Evolutionary conservation across 805 yeast genomes (phyloP).

Genomic region (Suhomyces faveliae): DNA sequence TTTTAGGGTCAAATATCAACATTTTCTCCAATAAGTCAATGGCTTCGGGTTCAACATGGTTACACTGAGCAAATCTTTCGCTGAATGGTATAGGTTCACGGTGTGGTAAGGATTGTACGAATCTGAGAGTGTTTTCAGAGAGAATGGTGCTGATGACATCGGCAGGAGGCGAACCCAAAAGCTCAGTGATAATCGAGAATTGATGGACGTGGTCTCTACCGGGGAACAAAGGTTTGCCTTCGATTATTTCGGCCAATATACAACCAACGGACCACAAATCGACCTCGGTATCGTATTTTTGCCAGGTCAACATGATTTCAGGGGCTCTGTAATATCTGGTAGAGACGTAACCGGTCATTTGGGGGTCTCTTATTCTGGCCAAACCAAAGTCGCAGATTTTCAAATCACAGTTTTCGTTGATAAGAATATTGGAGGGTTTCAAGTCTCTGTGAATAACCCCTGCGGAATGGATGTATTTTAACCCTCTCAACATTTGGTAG

Average conservation of each 20-base stretch:
- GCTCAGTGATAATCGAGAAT: conserved; percentile 93
- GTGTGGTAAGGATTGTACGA: conserved; percentile 90
- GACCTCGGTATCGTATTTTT: conserved; percentile 92
- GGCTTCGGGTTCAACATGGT: conserved; percentile 74
- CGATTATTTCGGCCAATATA: conserved; percentile 95
- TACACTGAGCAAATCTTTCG: conserved; percentile 68
- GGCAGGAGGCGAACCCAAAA: conserved; percentile 92
- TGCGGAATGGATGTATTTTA: conserved; percentile 87
- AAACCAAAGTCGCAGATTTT: conserved; percentile 93
- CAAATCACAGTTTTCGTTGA: conserved; percentile 87
- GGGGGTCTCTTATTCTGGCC: conserved; percentile 97
- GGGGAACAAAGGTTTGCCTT: conserved; percentile 94
- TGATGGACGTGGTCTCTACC: conserved; percentile 99
- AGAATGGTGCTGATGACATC: conserved; percentile 96
- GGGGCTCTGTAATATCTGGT: conserved; percentile 97
- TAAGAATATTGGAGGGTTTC: conserved; percentile 79
- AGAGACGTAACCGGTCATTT: conserved; percentile 97
- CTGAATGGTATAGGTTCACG: conserved; percentile 88
- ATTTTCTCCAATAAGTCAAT: conserved; percentile 83
- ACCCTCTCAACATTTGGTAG: conserved; percentile 88
- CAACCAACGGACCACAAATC: conserved; percentile 99
- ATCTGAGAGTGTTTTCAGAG: conserved; percentile 89
- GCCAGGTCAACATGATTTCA: conserved; percentile 98
- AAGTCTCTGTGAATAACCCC: conserved; percentile 90
- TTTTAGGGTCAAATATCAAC: conserved; percentile 93